Base-by-base conservation (phyloP, 192 early-diverging fungal species). In the Podila epigama region DNA sequence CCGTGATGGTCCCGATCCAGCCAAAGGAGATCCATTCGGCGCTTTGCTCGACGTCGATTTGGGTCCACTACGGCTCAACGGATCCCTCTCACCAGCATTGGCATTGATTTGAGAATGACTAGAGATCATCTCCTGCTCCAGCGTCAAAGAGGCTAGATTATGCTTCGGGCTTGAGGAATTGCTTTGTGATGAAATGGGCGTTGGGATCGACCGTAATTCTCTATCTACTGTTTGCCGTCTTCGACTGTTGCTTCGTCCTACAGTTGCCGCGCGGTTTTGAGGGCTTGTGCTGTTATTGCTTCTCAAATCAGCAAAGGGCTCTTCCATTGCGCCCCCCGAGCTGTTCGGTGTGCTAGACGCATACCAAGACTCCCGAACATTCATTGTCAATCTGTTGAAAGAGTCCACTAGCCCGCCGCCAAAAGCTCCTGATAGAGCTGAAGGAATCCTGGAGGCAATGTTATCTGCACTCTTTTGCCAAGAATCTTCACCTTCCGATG, bases 321-420 rank as follows among this genome's bases (percentile, higher is more conserved):
- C 51, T 29, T 57, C 11, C 29, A 41, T 55, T n/a, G 60, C 56
- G 3, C n/a, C n/a, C n/a, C n/a, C n/a, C n/a, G 51, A 7, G 9
- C 41, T 22, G 13, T 28, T 40, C 2, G 28, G 51, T 33, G 72
- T 48, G 4, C 59, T 58, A 29, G 72, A 66, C 0, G 64, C 56
- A 57, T 75, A 68, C 72, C 72, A 75, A 5, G 71, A 55, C n/a
- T 73, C 70, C 1, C 70, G 70, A 32, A 71, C 69, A 63, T 71
- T 71, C 63, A 60, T 75, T 5, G 70, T 75, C 20, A 67, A 28
- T 16, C 72, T 37, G 18, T 68, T 75, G 51, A 73, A 56, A 9
- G 70, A 73, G 44, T 73, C 70, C 1, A 66, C 70, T 2, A 72
- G 53, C 13, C 61, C 70, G 2, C 62, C 70, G 5, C 58, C 51